phyloP scores from a whole-genome alignment of 441 rosid genomes.

The Eruca vesicaria region DNA sequence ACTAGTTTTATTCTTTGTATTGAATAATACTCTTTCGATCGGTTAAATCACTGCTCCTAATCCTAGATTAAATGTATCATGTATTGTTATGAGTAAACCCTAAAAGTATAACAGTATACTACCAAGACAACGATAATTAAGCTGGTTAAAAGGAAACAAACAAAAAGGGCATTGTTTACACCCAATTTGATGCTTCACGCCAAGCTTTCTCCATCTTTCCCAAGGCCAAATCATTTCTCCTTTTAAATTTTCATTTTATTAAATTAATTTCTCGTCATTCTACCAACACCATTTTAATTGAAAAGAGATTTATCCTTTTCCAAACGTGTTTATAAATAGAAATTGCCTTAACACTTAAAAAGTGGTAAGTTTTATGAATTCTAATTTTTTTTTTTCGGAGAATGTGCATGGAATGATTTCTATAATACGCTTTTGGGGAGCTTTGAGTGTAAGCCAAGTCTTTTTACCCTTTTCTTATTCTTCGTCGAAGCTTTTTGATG shows the following conservation, averaged over 20 bases:
- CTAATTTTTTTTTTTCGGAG: slow-evolving; percentile 4
- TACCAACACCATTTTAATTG: slow-evolving; percentile 6
- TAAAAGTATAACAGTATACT: neutral
- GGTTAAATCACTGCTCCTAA: neutral
- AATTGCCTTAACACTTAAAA: slow-evolving; percentile 22
- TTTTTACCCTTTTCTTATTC: slow-evolving; percentile 27
- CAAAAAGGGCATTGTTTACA: slow-evolving; percentile 20
- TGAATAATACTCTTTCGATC: neutral
- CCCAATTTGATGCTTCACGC: slow-evolving; percentile 36
- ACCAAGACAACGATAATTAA: slow-evolving; percentile 1
- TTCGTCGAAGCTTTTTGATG: slow-evolving; percentile 27
- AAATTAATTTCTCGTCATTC: slow-evolving; percentile 1
- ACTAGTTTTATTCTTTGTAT: neutral
- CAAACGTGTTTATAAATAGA: slow-evolving; percentile 3
- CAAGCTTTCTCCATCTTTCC: slow-evolving; percentile 36
- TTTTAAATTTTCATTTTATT: neutral
- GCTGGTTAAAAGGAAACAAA: slow-evolving; percentile 26
- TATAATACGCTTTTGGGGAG: slow-evolving; percentile 15
- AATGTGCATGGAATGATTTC: slow-evolving; percentile 28
- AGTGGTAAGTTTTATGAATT: slow-evolving; percentile 7
- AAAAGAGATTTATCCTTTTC: neutral
- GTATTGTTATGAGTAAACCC: neutral
- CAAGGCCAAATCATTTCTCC: slow-evolving; percentile 28
- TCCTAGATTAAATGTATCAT: neutral
- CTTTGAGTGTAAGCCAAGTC: slow-evolving; percentile 27